phyloP scores from a whole-genome alignment of 805 yeast genomes.

The Sugiyamaella boreocaroliniensis region DNA sequence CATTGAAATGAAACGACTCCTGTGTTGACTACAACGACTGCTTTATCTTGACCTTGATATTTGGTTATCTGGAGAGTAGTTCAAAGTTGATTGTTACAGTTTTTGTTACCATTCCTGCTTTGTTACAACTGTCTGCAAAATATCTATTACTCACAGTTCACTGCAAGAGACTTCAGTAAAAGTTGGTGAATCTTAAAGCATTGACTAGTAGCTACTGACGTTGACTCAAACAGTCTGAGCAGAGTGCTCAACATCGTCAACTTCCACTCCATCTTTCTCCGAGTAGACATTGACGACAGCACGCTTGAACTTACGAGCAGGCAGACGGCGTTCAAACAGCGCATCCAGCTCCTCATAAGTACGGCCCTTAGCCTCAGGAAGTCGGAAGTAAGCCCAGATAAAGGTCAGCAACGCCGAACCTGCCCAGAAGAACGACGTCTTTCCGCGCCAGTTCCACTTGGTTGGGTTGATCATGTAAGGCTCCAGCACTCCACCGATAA shows the following conservation, averaged over 20 bases:
- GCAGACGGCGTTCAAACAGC: slow-evolving; percentile 35
- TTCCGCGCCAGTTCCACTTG: slow-evolving; percentile 41
- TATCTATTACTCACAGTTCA: too few relatives aligned
- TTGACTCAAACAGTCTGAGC: too few relatives aligned
- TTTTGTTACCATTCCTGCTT: too few relatives aligned
- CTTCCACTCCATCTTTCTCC: not conserved
- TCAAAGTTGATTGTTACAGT: too few relatives aligned
- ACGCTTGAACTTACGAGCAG: slow-evolving; percentile 22
- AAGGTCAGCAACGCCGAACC: slow-evolving; percentile 31
- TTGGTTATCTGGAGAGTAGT: too few relatives aligned
- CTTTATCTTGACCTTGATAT: too few relatives aligned
- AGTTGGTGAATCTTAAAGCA: too few relatives aligned
- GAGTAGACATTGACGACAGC: not conserved
- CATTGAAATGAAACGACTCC: too few relatives aligned
- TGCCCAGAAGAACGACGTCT: slow-evolving; percentile 42
- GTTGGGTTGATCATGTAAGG: slow-evolving; percentile 46
- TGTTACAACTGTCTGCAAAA: too few relatives aligned
- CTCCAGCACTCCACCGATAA: slow-evolving; percentile 14
- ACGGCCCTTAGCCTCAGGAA: slow-evolving; percentile 56
- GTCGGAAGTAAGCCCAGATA: slow-evolving; percentile 42
- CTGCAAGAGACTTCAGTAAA: too few relatives aligned
- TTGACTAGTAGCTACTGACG: too few relatives aligned
- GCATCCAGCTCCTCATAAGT: slow-evolving; percentile 54
- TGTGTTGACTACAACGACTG: too few relatives aligned
- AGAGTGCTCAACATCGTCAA: not conserved